Evolutionary conservation across 2,329 filamentous ascomycete species (phyloP), one percentile per base, ranked within the genome.

Genomic region (Colletotrichum camelliae): DNA sequence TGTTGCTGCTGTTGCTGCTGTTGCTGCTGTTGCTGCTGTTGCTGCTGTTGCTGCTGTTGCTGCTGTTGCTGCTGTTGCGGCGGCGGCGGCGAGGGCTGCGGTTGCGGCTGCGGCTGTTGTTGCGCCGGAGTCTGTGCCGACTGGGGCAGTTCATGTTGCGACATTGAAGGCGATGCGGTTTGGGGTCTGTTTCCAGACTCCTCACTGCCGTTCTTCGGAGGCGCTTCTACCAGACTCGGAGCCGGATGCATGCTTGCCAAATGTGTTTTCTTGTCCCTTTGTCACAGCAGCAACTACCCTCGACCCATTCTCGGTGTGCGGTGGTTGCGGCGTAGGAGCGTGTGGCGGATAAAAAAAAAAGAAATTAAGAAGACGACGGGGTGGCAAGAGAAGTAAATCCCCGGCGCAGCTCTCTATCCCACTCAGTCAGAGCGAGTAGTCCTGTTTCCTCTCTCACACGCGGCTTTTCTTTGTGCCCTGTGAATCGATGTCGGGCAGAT

Each of bases 171-270:
- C 62, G 77, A 78, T 70, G 70, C 48, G 69, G 73, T 70, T 52
- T 67, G 64, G 71, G 74, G 69, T 77, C 72, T 66, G 77, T 75
- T 75, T 48, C 70, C 73, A 73, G 78, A 71, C 61, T 79, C 79
- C 37, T 80, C 79, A 31, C 72, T 74, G 66, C 77, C 76, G 55
- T 79, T 79, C 78, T 80, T 81, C 61, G 80, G 80, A 61, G 80
- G 80, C 68, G 81, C 80, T 74, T 85, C 84, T 72, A 81, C 80
- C 77, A 86, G 80, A 78, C 81, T 85, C 60, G 84, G 85, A 70
- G 83, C 81, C 79, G 85, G 82, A 80, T 86, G 85, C 85, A 86
- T 86, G 77, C 77, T 80, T 80, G 74, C 65, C 71, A 70, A 37
- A 67, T 69, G 33, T 67, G 48, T 75, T 21, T 72, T 67, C 60